Base-by-base conservation (phyloP, 345 rosid genomes). In the Iberis pinnata region DNA sequence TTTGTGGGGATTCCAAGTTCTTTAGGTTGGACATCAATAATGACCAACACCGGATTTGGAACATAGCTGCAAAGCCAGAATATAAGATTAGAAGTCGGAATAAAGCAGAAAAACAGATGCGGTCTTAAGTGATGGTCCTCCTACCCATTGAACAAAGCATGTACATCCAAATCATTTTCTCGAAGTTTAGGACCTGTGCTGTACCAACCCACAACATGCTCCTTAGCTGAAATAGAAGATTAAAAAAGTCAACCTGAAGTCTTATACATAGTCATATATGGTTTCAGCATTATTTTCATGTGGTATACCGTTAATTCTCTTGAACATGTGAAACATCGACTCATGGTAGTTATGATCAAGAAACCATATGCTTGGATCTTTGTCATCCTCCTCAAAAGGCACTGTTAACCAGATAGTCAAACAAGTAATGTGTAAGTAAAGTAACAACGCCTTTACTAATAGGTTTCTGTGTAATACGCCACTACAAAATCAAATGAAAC, bases 311-410 rank as follows among this genome's bases (percentile, higher is more conserved):
- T 92, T 88, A 24, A 88, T 92, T 64, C 98, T 84, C 75, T 92
- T 92, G 70, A 92, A 88, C 98, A 92, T 88, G 43, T 92, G 82
- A 70, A 78, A 88, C 98, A 92, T 84, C 0, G 96, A 75, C 62
- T 85, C 98, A 29, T 88, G 98, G 77, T 92, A 92, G 67, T 88
- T 92, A 70, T 88, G 96, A 77, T 92, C 95, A 58, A 92, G 80
- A 75, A 88, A 92, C 98, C 96, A 92, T 9, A 92, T 87, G 68
- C 84, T 72, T 2, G 93, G 57, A 58, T 88, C 96, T 68, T 83
- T 92, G 24, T 88, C 96, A 61, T 92, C 98, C 71, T 92, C 98
- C 71, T 92, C 98, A 38, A 88, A 88, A 6, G 98, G 98, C 56
- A 92, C 95, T 92, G 79, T 14, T 53, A 61, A 20, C 41, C 14